Evolutionary conservation across 2,329 filamentous ascomycete species (phyloP), one percentile per base, ranked within the genome.

Genomic region (Chrysosporium keratinophilum): DNA sequence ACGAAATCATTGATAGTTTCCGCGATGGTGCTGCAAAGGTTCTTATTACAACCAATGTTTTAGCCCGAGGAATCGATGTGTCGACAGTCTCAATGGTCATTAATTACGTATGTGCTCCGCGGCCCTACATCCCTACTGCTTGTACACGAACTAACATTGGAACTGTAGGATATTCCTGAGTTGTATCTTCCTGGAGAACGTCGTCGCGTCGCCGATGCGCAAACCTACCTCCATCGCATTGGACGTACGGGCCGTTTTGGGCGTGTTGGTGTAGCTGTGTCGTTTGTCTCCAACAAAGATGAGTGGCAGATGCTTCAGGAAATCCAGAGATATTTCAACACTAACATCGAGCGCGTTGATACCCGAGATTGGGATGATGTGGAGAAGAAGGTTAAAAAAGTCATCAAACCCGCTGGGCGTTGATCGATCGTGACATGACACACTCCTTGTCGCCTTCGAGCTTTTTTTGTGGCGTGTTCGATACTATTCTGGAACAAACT

Each of bases 201-300:
- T 19, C 84, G 85, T 65, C 83, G 85, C 40, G 73, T 78, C 33
- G 86, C 91, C 12, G 93, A 98, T 66, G 83, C 83, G 45, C 90
- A 97, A 74, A 98, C 93, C 0, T 98, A 98, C 67, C 84, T 98
- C 47, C 93, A 98, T 77, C 87, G 93, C 67, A 98, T 98, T 63
- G 93, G 93, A 57, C 88, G 93, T 65, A 98, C 93, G 12, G 93
- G 93, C 59, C 87, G 93, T 61, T 98, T 98, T 64, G 93, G 93
- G 54, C 90, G 91, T 69, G 89, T 97, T 34, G 93, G 93, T 64
- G 93, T 97, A 62, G 90, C 88, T 55, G 90, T 98, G 67, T 94
- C 86, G 60, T 96, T 98, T 63, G 88, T 98, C 51, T 87, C 89
- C 62, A 89, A 94, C 71, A 82, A 83, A 66, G 80, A 80, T 61